Base-by-base conservation (phyloP, 2,329 filamentous ascomycete species). In the Fusarium falciforme region DNA sequence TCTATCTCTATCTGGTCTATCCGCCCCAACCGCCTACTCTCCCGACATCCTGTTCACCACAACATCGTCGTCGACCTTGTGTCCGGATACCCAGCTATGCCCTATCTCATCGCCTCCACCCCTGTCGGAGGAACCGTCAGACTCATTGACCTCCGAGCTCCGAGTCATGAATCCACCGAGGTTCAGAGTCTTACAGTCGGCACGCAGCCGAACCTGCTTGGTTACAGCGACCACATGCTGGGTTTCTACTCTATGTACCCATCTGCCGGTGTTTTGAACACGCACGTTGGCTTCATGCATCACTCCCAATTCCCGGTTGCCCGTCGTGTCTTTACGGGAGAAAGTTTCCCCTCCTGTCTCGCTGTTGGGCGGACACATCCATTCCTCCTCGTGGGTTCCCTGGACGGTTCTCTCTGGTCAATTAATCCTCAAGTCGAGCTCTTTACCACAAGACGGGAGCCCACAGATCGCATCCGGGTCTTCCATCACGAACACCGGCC, bases 1-100 rank as follows among this genome's bases (percentile, higher is more conserved):
- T 88, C 87, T 22, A 82, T 91, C 38, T 84, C 84, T 22, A 81
- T 90, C 12, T 91, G 89, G 89, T 90, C 89, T 12, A 76, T 91
- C 47, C 82, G 83, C 42, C 89, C 89, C 1, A 80, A 78, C 52
- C 80, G 82, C 29, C 80, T 89, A 60, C 81, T 91, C 31, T 85
- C 86, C 47, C 85, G 89, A 3, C 85, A 88, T 58, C 83, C 86
- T 6, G 82, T 87, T n/a, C 89, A 91, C 75, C 85, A 86, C 68
- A 89, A 85, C 58, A 81, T 85, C 62, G 83, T 91, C 5, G 83
- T 90, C 68, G 88, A 90, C 73, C 84, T 91, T 35, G 84, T 84
- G 66, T 87, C 88, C 0, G 88, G 85, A 22, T 90, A 89, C 71
- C 89, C 89, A 5, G 88, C 89, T 1, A 82, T 87, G 65, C 89